phyloP scores from a whole-genome alignment of 305 asterid species.

The Fraxinus floribunda region DNA sequence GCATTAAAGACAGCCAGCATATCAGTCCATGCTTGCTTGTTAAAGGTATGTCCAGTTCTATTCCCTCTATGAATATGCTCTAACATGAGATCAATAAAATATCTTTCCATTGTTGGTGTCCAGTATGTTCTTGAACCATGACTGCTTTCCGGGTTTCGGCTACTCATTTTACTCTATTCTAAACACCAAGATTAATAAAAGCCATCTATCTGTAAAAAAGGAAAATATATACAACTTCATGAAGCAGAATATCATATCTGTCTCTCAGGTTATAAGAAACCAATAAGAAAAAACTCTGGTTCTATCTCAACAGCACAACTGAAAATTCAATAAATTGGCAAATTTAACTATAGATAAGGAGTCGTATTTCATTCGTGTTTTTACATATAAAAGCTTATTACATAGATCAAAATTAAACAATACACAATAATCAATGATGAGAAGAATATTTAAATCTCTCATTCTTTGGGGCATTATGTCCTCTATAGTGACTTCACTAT shows the following conservation, averaged over 20 bases:
- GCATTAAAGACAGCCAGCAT: constrained; percentile 46
- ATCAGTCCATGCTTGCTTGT: constrained; percentile 48
- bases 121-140: constrained; percentile 42
- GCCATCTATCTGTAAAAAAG: neutral
- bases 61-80: constrained; percentile 47
- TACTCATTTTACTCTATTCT: constrained; percentile 29
- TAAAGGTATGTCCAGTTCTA: constrained; percentile 44
- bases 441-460: neutral
- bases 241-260: neutral
- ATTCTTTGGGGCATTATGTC: neutral
- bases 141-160: constrained; percentile 25
- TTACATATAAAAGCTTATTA: neutral
- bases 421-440: neutral
- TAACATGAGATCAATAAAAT: constrained; percentile 46
- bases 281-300: neutral
- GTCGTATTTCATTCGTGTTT: neutral
- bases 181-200: constrained; percentile 15
- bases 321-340: neutral
- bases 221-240: neutral
- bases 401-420: neutral
- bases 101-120: constrained; percentile 48
- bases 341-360: neutral
- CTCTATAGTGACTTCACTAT: neutral
- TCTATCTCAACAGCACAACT: neutral
- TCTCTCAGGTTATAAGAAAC: neutral